These are phyloP conservation scores for Tulasnella sp. DNA, from an alignment of 768 basidiomycete genomes.

Conservation along the genomic window DNA sequence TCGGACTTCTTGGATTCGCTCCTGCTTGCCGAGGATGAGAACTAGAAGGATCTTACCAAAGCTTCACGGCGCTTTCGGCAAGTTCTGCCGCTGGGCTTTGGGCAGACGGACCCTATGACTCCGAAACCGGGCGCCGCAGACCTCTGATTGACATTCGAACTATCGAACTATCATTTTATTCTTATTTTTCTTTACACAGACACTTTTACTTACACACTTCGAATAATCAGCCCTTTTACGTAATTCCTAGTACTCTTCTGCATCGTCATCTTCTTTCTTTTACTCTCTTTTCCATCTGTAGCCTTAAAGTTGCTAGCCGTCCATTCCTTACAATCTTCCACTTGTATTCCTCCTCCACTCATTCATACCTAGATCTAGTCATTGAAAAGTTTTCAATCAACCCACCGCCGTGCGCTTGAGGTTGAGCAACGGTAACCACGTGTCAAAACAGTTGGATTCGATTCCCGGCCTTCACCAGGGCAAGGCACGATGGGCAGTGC, in stretches of 20 bases:
- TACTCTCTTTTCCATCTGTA: neutral
- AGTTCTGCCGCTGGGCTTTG: neutral
- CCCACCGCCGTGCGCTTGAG: neutral
- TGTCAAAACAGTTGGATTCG: neutral
- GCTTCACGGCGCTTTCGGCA: neutral
- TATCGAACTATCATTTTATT: neutral
- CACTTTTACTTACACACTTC: neutral
- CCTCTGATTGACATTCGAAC: neutral
- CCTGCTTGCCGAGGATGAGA: neutral
- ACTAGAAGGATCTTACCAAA: neutral
- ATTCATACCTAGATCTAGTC: neutral
- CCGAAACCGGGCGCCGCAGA: neutral
- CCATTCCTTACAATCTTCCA: neutral
- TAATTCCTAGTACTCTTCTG: neutral
- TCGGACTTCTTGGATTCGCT: neutral
- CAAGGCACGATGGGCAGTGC: too few species aligned
- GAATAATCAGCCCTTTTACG: neutral
- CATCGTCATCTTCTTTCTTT: neutral
- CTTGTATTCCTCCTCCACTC: neutral
- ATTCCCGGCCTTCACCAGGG: too few species aligned
- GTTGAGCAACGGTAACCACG: neutral
- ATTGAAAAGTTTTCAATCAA: neutral
- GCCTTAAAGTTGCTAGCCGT: neutral
- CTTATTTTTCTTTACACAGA: neutral
- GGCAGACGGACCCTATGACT: neutral